A percentile compares a stretch with the other conserved stretches of the same genome.
Conservation (phyloP, 345 rosid species). For the Citrus australasica region DNA sequence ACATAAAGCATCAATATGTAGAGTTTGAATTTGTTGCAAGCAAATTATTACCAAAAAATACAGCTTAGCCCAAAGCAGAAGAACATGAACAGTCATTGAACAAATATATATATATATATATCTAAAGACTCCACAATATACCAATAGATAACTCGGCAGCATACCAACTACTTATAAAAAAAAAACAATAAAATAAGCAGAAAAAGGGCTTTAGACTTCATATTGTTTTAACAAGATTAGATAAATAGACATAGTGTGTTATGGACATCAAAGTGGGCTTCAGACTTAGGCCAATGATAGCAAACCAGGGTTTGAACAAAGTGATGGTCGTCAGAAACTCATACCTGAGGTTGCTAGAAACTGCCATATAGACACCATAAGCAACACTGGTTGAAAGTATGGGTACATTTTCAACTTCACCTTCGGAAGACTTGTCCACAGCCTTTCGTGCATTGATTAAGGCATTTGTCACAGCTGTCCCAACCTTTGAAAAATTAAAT, state of each 20-base stretch:
- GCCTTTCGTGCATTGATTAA: conserved; percentile 83
- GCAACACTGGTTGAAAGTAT: conserved; percentile 85
- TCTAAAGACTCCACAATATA: not conserved
- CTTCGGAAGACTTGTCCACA: conserved; percentile 61
- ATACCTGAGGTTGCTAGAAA: conserved; percentile 96
- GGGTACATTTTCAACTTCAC: conserved; percentile 81
- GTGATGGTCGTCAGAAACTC: conserved; percentile 4
- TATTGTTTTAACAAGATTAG: not conserved
- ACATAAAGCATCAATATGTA: not conserved
- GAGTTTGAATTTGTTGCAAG: not conserved
- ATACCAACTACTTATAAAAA: not conserved
- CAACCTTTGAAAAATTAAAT: conserved; percentile 49
- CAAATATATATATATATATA: not conserved
- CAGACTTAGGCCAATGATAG: not conserved
- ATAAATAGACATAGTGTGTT: not conserved
- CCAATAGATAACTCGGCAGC: not conserved
- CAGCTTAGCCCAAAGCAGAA: not conserved
- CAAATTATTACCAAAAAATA: not conserved
- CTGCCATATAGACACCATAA: conserved; percentile 96
- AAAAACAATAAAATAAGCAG: not conserved
- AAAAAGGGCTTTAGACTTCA: not conserved
- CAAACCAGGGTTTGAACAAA: not conserved
- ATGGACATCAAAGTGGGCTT: not conserved
- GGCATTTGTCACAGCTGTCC: conserved; percentile 83
- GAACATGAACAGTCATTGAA: not conserved